phyloP scores from a whole-genome alignment of 805 yeast genomes.

The Metschnikowia gelsemii region DNA sequence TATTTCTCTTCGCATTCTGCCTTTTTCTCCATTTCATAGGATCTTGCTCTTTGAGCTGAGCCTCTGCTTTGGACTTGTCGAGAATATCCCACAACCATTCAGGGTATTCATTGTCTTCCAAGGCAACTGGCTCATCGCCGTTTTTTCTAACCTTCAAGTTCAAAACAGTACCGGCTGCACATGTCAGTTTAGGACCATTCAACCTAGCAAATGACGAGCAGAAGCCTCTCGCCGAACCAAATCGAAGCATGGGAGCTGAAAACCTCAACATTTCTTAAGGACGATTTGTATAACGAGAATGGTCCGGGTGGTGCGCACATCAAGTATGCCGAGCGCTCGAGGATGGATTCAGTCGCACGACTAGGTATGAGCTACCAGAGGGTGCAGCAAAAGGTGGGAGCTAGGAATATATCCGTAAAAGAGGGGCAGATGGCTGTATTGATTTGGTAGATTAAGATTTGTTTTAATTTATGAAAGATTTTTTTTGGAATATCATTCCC shows the following conservation, averaged over 20 bases:
- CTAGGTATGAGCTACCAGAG: background rate
- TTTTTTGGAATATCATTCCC: no score
- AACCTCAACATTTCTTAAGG: conserved; percentile 10
- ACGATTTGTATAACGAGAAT: background rate
- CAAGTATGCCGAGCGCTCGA: background rate
- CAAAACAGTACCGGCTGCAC: conserved; percentile 70
- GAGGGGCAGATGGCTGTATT: no score
- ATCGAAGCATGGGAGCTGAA: conserved; percentile 10
- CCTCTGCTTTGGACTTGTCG: conserved; percentile 62
- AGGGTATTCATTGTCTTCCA: conserved; percentile 87
- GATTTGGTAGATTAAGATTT: no score
- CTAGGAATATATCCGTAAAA: no score
- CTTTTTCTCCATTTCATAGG: conserved; percentile 64
- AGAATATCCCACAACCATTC: conserved; percentile 90
- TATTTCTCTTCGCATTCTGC: conserved; percentile 65
- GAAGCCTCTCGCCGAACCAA: conserved; percentile 12
- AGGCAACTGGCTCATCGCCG: conserved; percentile 86
- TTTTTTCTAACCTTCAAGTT: conserved; percentile 71
- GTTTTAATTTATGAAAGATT: no score
- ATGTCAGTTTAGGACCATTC: conserved; percentile 40
- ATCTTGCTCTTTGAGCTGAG: conserved; percentile 57
- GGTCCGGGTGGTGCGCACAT: conserved; percentile 3
- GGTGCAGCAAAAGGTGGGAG: no score
- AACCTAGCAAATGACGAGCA: conserved; percentile 10
- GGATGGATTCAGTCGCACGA: background rate